These are phyloP conservation scores for Ophiostoma ulmi DNA, from an alignment of 2,329 filamentous ascomycete species.

Conservation along the genomic window DNA sequence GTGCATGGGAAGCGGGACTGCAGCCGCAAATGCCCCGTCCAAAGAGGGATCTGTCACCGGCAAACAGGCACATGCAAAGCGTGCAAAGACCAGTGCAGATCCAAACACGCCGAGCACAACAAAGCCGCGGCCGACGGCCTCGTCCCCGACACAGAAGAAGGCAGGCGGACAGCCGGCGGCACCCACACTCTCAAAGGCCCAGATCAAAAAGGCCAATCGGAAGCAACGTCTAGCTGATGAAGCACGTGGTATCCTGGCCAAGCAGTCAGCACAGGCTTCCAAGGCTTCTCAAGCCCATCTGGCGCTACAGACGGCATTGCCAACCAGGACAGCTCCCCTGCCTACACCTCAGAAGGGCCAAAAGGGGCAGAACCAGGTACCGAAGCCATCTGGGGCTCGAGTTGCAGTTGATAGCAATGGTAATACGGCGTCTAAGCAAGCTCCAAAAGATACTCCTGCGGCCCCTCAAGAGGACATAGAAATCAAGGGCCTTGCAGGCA, in stretches of 20 bases:
- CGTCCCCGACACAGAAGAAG: not conserved
- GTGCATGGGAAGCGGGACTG: not conserved
- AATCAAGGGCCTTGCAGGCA: not conserved
- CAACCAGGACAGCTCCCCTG: not conserved
- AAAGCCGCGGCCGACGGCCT: not conserved
- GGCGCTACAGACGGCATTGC: not conserved
- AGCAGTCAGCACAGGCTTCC: not conserved
- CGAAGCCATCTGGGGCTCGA: too few species aligned
- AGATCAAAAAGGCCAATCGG: conserved; percentile 11
- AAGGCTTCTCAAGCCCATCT: not conserved
- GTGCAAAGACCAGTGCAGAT: conserved; percentile 3
- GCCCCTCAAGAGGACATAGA: not conserved
- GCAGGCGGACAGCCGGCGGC: not conserved
- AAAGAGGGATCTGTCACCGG: not conserved
- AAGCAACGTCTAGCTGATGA: not conserved
- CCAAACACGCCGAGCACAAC: not conserved
- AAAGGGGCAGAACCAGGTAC: not conserved
- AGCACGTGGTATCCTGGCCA: not conserved
- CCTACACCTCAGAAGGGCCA: not conserved
- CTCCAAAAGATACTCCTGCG: not conserved
- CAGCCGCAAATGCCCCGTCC: not conserved
- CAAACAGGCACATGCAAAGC: conserved; percentile 2
- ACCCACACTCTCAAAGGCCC: not conserved
- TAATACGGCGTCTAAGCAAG: not conserved
- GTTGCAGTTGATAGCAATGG: too few species aligned